Base-by-base conservation (phyloP, 805 yeast genomes). In the Metschnikowia sp. region DNA sequence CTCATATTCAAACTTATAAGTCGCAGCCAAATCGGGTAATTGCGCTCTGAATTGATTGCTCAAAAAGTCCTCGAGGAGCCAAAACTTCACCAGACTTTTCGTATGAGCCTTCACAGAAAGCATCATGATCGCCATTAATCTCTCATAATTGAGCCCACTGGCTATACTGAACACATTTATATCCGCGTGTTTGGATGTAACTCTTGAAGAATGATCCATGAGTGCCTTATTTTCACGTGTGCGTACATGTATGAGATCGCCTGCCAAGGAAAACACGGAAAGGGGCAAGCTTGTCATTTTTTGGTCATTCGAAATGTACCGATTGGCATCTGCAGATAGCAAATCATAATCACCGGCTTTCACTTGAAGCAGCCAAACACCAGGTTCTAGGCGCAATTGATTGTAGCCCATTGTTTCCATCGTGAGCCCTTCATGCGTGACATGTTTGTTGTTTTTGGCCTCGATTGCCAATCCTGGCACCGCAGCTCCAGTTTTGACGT, bases 391-490 rank as follows among this genome's bases (percentile, higher is more conserved):
- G 52, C 79, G 79, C 39, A 94, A 69, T 64, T 91, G 97, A 45
- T 86, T 79, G 63, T 92, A 92, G 0, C 97, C 97, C 52, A 84
- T 71, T 35, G 86, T 84, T 1, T 83, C 77, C 94, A 92, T 86
- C 1, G 90, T 82, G 34, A 67, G 70, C 0, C 96, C 84, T 53
- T 83, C 88, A 1, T 76, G 68, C n/a, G 51, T 12, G 26, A 22
- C 4, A 2, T 15, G 32, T 4, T 38, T 41, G 2, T 48, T 48
- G 6, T 54, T 15, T 15, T 15, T 48, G 1, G 83, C 59, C 18
- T 73, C 71, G 3, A 88, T 57, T 3, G 75, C 69, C 12, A 84
- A 56, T 1, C 86, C 87, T 0, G 77, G 68, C 0, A 87, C 83
- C 1, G 69, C 37, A 0, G 64, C 64, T 0, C 64, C 69, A 12